Percentiles rank a stretch among this genome's conserved stretches.
Evolutionary conservation across 2,329 filamentous ascomycete species (phyloP).

Genomic region (Botrytis cinerea): DNA sequence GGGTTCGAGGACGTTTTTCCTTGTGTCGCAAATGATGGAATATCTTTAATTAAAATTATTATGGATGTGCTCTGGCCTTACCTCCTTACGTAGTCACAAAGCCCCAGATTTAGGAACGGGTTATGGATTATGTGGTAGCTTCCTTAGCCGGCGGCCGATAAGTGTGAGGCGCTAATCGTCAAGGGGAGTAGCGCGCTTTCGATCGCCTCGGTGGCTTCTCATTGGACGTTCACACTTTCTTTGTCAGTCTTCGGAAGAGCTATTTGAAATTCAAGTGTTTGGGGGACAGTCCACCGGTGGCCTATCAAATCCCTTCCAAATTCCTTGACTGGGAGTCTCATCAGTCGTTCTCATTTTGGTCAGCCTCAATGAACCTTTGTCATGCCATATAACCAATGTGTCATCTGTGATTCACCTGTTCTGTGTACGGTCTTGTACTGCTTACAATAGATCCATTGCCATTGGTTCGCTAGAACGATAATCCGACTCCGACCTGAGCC

Average conservation of each 20-base stretch:
- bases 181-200: neutral
- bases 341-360: neutral
- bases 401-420: neutral
- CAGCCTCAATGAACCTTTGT: neutral
- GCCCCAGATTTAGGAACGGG: slow-evolving; percentile 8
- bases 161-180: neutral
- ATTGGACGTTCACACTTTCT: neutral
- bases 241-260: neutral
- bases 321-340: neutral
- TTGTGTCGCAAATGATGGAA: slow-evolving; percentile 11
- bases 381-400: neutral
- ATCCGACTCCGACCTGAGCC: slow-evolving; percentile 13
- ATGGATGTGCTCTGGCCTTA: slow-evolving; percentile 12
- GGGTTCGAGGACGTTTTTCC: neutral
- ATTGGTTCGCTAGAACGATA: slow-evolving; percentile 22
- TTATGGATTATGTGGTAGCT: neutral
- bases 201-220: neutral
- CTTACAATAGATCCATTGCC: slow-evolving; percentile 12
- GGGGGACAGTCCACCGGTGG: too few relatives aligned
- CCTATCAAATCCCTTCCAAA: neutral
- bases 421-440: neutral
- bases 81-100: slow-evolving; percentile 2
- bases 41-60: slow-evolving; percentile 2
- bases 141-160: slow-evolving; percentile 15
- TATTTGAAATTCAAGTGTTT: too few relatives aligned